Conservation (phyloP, 2,329 filamentous ascomycete genomes). For the Corynespora cassiicola region DNA sequence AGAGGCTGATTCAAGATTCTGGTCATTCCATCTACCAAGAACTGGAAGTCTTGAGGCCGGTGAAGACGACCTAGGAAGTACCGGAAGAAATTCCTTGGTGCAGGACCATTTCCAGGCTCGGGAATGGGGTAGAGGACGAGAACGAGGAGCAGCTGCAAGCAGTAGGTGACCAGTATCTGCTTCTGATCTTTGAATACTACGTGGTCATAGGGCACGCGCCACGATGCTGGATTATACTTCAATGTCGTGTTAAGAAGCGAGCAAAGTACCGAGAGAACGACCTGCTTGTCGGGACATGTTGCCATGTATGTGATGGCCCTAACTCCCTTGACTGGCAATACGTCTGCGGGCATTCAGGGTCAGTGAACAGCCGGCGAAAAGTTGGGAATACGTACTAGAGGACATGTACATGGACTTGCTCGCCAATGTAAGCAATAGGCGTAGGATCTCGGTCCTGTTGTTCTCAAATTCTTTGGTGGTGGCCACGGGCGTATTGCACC, state of each 20-base stretch:
- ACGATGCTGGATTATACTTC: conserved; percentile 93
- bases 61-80: conserved; percentile 91
- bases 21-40: conserved; percentile 93
- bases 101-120: conserved; percentile 68
- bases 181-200: conserved; percentile 91
- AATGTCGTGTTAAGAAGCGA: conserved; percentile 95
- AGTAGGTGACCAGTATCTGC: conserved; percentile 89
- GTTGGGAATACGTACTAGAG: conserved; percentile 59
- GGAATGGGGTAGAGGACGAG: conserved; percentile 87
- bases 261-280: conserved; percentile 87
- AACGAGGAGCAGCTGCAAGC: conserved; percentile 86
- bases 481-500: conserved; percentile 86
- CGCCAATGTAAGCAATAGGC: conserved; percentile 82
- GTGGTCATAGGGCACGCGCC: conserved; percentile 93
- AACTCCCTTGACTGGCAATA: conserved; percentile 82
- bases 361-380: neutral
- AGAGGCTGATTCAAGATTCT: conserved; percentile 91
- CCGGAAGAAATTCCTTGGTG: conserved; percentile 89
- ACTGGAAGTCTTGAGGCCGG: conserved; percentile 95
- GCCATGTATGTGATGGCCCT: conserved; percentile 88
- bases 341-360: conserved; percentile 44
- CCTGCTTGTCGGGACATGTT: conserved; percentile 86
- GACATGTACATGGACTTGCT: conserved; percentile 95
- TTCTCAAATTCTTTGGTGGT: conserved; percentile 92
- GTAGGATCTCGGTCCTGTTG: conserved; percentile 88